phyloP scores from a whole-genome alignment of 257 asterid genomes.

The Nicotiana knightiana region DNA sequence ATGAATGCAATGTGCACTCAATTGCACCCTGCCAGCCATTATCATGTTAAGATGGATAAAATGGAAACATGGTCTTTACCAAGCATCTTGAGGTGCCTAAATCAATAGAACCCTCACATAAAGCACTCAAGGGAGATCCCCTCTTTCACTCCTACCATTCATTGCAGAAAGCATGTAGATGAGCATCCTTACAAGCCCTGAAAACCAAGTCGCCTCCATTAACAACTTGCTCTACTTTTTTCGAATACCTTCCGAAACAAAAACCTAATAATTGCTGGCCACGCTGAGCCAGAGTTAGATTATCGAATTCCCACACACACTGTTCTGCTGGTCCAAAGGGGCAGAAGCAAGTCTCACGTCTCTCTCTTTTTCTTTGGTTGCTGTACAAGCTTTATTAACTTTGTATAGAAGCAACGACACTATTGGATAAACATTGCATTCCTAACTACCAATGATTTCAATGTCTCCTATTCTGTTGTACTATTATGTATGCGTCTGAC shows the following conservation, averaged over 20 bases:
- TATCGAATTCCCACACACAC: not conserved
- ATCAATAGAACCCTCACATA: not conserved
- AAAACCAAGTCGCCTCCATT: not conserved
- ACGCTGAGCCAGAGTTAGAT: not conserved
- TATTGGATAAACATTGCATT: not conserved
- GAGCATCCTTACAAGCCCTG: not conserved
- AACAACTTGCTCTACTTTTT: not conserved
- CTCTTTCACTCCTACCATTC: not conserved
- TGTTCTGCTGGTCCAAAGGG: not conserved
- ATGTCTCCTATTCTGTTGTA: not conserved
- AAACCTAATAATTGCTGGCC: not conserved
- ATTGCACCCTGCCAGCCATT: not conserved
- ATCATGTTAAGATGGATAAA: not conserved
- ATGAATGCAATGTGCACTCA: not conserved
- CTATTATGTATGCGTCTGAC: not conserved
- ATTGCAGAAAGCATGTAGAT: not conserved
- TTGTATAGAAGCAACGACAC: not conserved
- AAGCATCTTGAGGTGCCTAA: not conserved
- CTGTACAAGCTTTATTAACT: not conserved
- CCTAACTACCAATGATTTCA: not conserved
- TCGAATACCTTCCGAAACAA: not conserved
- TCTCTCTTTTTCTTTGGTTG: not conserved
- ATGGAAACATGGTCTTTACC: not conserved
- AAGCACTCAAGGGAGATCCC: not conserved
- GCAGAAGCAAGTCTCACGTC: not conserved